phyloP scores from a whole-genome alignment of 345 rosid species.

The Eutrema heterophyllum region DNA sequence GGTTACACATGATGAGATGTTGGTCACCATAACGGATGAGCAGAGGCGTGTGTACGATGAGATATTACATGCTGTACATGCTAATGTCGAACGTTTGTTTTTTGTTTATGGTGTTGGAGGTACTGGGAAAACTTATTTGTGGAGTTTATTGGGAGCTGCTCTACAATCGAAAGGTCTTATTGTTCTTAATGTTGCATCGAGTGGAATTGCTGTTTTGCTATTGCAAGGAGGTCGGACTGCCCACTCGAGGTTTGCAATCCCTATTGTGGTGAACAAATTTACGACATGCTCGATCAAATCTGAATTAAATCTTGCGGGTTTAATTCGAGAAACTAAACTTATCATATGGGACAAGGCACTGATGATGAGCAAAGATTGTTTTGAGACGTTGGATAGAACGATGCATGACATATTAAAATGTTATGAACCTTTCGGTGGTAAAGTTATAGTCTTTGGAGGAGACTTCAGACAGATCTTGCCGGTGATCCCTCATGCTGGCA shows the following conservation, averaged over 20 bases:
- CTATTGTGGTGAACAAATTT: too few relatives aligned
- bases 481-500: too few relatives aligned
- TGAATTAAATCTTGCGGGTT: too few relatives aligned
- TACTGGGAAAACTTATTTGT: background rate
- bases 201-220: background rate
- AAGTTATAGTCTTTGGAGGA: too few relatives aligned
- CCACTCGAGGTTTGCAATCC: background rate
- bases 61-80: background rate
- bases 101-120: background rate
- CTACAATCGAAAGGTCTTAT: background rate
- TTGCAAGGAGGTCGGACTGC: background rate
- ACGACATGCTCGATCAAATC: too few relatives aligned
- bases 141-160: background rate
- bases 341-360: background rate
- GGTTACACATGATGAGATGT: background rate
- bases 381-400: background rate
- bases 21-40: background rate
- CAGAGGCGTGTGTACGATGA: background rate
- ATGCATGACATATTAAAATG: background rate
- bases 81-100: too few relatives aligned
- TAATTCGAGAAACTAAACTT: too few relatives aligned
- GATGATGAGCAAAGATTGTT: background rate
- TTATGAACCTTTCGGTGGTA: background rate
- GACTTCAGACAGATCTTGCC: too few relatives aligned
- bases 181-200: background rate